phyloP scores from a whole-genome alignment of 1,284 basidiomycete species.

The Ganoderma lingzhi region DNA sequence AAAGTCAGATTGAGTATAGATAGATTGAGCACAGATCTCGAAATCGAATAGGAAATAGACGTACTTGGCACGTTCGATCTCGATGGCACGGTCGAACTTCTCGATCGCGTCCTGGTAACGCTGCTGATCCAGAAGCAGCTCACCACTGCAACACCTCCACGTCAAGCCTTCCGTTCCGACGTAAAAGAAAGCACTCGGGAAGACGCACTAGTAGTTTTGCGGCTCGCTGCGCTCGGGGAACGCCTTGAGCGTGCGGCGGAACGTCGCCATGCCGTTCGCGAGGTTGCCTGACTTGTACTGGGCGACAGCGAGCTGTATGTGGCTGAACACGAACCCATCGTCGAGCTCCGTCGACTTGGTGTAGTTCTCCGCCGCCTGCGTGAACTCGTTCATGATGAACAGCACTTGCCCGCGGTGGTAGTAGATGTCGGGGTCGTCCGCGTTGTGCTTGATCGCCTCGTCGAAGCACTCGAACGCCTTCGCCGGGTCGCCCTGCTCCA shows the following conservation, averaged over 20 bases:
- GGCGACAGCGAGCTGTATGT: constrained; percentile 97
- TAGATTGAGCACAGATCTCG: neutral
- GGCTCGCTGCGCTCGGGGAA: constrained; percentile 90
- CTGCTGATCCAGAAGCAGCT: constrained; percentile 93
- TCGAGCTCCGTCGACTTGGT: constrained; percentile 88
- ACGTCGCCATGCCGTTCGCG: constrained; percentile 87
- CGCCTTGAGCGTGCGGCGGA: constrained; percentile 81
- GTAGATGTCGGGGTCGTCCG: constrained; percentile 94
- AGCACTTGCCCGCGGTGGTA: constrained; percentile 99
- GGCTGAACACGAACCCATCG: constrained; percentile 89
- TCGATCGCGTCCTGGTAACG: constrained; percentile 93
- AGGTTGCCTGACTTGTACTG: constrained; percentile 92
- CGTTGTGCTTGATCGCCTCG: constrained; percentile 85
- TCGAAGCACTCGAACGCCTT: constrained; percentile 94
- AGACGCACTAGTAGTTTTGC: constrained; percentile 88
- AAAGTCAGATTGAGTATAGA: neutral
- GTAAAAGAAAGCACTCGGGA: neutral
- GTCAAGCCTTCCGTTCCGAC: neutral
- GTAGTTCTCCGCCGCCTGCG: constrained; percentile 90
- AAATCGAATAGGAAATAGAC: neutral
- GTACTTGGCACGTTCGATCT: constrained; percentile 84
- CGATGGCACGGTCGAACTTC: constrained; percentile 94
- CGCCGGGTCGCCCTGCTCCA: constrained; percentile 89
- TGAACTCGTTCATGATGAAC: constrained; percentile 95
- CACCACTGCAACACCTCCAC: constrained; percentile 69